Conservation (phyloP, 2,329 filamentous ascomycete genomes). For the Mollisiaceae sp. region DNA sequence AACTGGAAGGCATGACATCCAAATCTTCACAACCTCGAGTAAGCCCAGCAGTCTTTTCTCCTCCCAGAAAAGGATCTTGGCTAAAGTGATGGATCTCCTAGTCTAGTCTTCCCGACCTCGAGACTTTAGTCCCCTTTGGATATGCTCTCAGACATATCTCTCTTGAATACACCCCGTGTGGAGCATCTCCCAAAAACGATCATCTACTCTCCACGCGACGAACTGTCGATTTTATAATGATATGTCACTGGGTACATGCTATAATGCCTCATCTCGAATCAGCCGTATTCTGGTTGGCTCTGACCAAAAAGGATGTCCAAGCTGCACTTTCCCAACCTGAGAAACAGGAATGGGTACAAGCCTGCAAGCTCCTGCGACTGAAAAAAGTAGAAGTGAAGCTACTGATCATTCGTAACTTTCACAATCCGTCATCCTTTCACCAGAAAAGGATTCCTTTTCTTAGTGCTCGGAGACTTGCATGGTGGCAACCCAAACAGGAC, state of each 20-base stretch:
- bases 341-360: not conserved
- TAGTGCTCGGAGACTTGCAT: no score
- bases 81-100: not conserved
- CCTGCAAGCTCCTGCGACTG: not conserved
- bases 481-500: no score
- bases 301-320: not conserved
- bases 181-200: not conserved
- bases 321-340: not conserved
- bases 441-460: no score
- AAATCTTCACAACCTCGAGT: not conserved
- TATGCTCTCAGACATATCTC: not conserved
- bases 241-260: not conserved
- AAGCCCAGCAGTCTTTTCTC: not conserved
- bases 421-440: no score
- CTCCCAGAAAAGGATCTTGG: no score
- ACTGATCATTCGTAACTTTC: not conserved
- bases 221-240: not conserved
- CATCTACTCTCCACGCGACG: not conserved
- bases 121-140: not conserved
- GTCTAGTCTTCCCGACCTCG: not conserved
- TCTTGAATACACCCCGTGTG: not conserved
- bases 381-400: not conserved
- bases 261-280: not conserved
- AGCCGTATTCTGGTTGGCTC: not conserved
- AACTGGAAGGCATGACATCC: not conserved